Base-by-base conservation (phyloP, 1,139 yeast species). In the Entelexis sorbosivorans region DNA sequence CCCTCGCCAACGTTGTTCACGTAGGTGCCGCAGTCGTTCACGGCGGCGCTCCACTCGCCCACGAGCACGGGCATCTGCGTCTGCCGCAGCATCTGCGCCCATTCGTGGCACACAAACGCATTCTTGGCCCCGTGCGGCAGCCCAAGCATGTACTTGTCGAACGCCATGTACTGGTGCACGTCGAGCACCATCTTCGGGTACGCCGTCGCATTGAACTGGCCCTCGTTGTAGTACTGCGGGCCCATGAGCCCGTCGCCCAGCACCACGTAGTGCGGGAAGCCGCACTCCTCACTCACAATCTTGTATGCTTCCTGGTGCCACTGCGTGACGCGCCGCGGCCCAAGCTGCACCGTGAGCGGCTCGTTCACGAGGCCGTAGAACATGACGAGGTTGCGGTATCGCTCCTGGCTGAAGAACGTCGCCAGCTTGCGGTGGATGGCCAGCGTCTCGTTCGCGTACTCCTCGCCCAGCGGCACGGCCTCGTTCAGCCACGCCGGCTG, bases 1-100 rank as follows among this genome's bases (percentile, higher is more conserved):
- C 96, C 96, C 50, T 79, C 73, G 44, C 86, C 86, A 38, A 86
- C 94, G 60, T 97, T 96, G 63, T 91, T 91, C 55, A 91, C 72
- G 95, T 95, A 86, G 55, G 74, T 73, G 20, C 94, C 80, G 72
- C 98, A 91, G 69, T 91, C 97, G 13, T 96, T 87, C 59, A 89
- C 73, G 1, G 97, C 96, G 19, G 93, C 96, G 32, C 93, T 76
- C 83, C 91, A 91, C 72, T 91, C 98, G 55, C 97, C 97, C 52
- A 78, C 74, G 29, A 89, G 76, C 52, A 77, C 76, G 85, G 94
- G 83, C 66, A 82, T 82, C 60, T 68, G 64, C 65, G 86, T 95
- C 11, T 10, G 7, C 40, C 65, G 57, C 39, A 63, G 59, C 44
- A 79, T 70, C 44, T 67, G 69, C 34, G 65, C 54, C 49, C 91